Evolutionary conservation across 2,329 filamentous ascomycete genomes (phyloP).

Genomic region (Teratosphaeria destructans): DNA sequence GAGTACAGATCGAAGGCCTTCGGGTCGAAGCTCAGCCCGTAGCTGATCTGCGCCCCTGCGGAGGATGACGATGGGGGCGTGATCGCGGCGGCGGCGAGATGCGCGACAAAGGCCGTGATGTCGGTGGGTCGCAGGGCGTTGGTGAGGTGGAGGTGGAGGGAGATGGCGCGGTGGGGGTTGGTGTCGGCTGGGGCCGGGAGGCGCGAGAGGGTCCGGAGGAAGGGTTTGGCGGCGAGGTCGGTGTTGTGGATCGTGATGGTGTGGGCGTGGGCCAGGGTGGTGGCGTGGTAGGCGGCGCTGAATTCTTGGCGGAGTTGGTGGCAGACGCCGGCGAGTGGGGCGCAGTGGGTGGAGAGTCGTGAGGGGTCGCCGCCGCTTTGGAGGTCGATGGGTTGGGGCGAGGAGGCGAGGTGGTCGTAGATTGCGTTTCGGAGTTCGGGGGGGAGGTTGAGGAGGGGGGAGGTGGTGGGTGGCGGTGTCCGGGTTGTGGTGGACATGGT

Average conservation of each 20-base stretch:
- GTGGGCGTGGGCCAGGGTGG: neutral
- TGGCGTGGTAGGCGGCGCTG: neutral
- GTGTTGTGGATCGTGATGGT: conserved; percentile 3
- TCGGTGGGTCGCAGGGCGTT: neutral
- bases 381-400: neutral
- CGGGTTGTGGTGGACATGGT: neutral
- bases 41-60: neutral
- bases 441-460: conserved; percentile 1
- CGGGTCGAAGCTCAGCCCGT: neutral
- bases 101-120: neutral
- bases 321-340: conserved; percentile 1
- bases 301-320: conserved; percentile 2
- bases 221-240: conserved; percentile 1
- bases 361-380: neutral
- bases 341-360: neutral
- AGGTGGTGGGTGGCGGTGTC: neutral
- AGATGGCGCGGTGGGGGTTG: neutral
- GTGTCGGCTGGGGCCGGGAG: neutral
- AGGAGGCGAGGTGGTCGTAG: conserved; percentile 3
- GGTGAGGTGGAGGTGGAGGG: neutral
- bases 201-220: neutral
- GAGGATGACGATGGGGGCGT: neutral
- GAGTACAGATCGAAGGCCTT: neutral
- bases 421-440: conserved; percentile 4
- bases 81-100: neutral